Evolutionary conservation across 2,329 filamentous ascomycete genomes (phyloP).

Genomic region (Fusarium compactum): DNA sequence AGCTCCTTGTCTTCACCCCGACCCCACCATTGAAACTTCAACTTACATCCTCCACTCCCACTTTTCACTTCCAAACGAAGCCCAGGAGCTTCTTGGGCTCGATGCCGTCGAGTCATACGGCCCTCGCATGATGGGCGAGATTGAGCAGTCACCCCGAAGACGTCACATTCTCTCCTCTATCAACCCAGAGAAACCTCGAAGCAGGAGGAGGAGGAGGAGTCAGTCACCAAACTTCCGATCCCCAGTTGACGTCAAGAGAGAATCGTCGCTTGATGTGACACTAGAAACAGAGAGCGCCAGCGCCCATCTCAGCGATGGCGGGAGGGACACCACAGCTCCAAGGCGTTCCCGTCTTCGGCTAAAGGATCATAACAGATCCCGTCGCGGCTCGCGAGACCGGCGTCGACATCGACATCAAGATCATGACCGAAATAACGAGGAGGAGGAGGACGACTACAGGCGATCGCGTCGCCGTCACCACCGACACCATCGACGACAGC

Average conservation of each 20-base stretch:
- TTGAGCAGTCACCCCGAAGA: constrained; percentile 54
- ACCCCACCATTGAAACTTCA: constrained; percentile 20
- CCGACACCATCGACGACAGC: constrained; percentile 52
- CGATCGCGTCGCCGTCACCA: constrained; percentile 48
- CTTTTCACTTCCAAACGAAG: neutral
- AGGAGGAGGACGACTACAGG: constrained; percentile 42
- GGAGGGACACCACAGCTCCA: constrained; percentile 44
- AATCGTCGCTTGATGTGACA: constrained; percentile 11
- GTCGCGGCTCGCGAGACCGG: constrained; percentile 43
- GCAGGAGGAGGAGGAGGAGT: constrained; percentile 16
- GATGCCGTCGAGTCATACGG: constrained; percentile 39
- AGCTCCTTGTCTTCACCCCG: constrained; percentile 1
- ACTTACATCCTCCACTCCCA: constrained; percentile 8
- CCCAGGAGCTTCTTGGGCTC: constrained; percentile 13
- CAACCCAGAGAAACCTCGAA: constrained; percentile 49
- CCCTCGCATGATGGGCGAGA: constrained; percentile 50
- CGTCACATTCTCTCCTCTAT: constrained; percentile 64
- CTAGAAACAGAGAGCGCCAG: constrained; percentile 15
- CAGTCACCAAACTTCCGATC: constrained; percentile 22
- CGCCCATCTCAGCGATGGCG: constrained; percentile 26
- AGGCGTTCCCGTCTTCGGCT: constrained; percentile 52
- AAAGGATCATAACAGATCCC: constrained; percentile 48
- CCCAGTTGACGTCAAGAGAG: constrained; percentile 14
- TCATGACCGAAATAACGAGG: constrained; percentile 32
- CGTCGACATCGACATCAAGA: constrained; percentile 20